Evolutionary conservation across 345 rosid genomes (phyloP).

Genomic region (Eucalyptus camaldulensis): DNA sequence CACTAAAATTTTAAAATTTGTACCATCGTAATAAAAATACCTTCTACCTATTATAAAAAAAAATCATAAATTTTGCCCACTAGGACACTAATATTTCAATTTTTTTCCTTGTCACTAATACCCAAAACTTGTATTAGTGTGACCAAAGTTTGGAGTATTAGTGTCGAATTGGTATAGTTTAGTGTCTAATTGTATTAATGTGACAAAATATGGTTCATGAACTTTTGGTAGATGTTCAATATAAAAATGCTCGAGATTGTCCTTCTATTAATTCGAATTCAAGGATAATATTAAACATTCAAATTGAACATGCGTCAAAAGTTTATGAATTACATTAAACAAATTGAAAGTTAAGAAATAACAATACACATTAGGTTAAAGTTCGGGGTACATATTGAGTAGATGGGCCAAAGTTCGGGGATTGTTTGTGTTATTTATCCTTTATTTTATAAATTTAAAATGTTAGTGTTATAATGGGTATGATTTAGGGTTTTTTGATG

Average conservation of each 20-base stretch:
- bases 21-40: neutral
- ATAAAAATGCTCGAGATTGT: fast-evolving
- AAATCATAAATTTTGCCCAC: neutral
- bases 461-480: too few relatives aligned
- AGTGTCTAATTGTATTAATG: too few relatives aligned
- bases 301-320: too few relatives aligned
- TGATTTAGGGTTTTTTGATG: neutral
- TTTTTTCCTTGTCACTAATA: neutral
- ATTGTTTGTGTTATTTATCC: too few relatives aligned
- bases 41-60: fast-evolving
- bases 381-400: fast-evolving
- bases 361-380: too few relatives aligned
- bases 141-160: neutral
- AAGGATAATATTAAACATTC: too few relatives aligned
- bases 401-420: fast-evolving
- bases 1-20: neutral
- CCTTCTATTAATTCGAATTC: too few relatives aligned
- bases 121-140: neutral
- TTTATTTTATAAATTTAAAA: neutral
- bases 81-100: neutral
- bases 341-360: too few relatives aligned
- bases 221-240: fast-evolving
- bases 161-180: neutral
- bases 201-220: too few relatives aligned
- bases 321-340: too few relatives aligned